phyloP scores from a whole-genome alignment of 352 stramenopile genomes.

The Pythium phragmitis region DNA sequence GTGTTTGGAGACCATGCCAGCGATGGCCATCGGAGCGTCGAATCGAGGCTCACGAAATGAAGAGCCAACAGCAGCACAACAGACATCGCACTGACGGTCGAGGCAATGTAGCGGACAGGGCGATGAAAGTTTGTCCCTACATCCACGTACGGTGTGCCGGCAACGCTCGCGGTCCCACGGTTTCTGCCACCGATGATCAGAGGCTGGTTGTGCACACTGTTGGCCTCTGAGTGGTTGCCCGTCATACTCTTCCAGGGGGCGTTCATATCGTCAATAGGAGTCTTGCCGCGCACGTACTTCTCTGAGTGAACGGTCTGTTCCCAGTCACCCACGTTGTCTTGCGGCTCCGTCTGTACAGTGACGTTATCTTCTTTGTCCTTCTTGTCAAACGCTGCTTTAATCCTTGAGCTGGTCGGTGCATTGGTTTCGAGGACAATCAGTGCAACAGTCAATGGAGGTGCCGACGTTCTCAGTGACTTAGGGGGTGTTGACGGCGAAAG shows the following conservation, averaged over 20 bases:
- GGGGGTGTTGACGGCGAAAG: background rate
- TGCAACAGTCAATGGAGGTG: constrained; percentile 2
- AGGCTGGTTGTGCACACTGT: constrained; percentile 13
- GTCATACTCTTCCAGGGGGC: constrained; percentile 17
- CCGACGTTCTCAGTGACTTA: background rate
- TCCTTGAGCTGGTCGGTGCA: background rate
- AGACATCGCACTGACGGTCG: constrained; percentile 51
- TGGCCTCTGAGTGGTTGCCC: constrained; percentile 11
- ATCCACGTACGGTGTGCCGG: constrained; percentile 37
- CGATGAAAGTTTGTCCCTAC: constrained; percentile 45
- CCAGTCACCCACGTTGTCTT: constrained; percentile 9
- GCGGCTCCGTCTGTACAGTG: background rate
- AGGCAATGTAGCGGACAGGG: constrained; percentile 47
- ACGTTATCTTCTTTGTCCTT: background rate
- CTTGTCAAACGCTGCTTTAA: background rate
- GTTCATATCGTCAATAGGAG: constrained; percentile 11
- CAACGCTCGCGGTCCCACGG: constrained; percentile 44
- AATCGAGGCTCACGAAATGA: constrained; percentile 56
- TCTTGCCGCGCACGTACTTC: constrained; percentile 27
- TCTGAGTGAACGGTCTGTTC: constrained; percentile 7
- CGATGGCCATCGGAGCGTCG: constrained; percentile 43
- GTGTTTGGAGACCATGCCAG: constrained; percentile 65
- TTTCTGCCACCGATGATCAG: constrained; percentile 54
- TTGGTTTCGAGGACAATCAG: constrained; percentile 14
- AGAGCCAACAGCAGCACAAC: constrained; percentile 57